A percentile compares a stretch with the other conserved stretches of the same genome.
phyloP scores from a whole-genome alignment of 768 basidiomycete species.

The Lyophyllum shimeji region DNA sequence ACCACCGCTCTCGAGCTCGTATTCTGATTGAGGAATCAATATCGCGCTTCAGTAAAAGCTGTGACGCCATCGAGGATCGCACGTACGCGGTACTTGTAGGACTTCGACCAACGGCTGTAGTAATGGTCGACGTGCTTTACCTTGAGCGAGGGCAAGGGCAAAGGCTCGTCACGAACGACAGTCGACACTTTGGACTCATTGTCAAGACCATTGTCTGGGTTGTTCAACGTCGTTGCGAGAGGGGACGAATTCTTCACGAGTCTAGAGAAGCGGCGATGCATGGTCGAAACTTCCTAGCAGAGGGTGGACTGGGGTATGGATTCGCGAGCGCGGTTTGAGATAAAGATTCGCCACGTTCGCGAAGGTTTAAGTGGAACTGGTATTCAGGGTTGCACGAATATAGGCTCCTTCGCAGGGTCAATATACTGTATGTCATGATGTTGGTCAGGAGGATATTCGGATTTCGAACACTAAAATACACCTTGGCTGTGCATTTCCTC shows the following conservation, averaged over 20 bases:
- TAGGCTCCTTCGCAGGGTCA: not conserved
- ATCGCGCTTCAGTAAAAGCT: not conserved
- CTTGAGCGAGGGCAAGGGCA: slow-evolving; percentile 48
- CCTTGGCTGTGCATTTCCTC: not conserved
- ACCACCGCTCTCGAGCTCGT: slow-evolving; percentile 50
- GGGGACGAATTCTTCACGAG: not conserved
- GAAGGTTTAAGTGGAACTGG: too few relatives aligned
- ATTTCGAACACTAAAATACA: not conserved
- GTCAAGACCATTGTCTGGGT: slow-evolving; percentile 17
- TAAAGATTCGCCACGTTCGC: too few relatives aligned
- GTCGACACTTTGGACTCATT: slow-evolving; percentile 35
- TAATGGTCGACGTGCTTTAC: slow-evolving; percentile 61
- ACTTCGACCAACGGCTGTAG: slow-evolving; percentile 53
- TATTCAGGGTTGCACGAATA: not conserved
- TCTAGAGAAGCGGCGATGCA: not conserved
- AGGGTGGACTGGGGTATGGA: too few relatives aligned
- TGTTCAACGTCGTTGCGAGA: not conserved
- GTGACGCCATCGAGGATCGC: not conserved
- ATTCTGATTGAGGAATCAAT: slow-evolving; percentile 31
- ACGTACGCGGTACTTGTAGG: slow-evolving; percentile 54
- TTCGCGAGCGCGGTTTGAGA: too few relatives aligned
- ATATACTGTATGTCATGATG: not conserved
- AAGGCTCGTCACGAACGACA: slow-evolving; percentile 32
- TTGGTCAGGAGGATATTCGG: not conserved
- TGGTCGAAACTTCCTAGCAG: not conserved